Conservation (phyloP, 2,329 filamentous ascomycete species). For the Ophiostoma sp. region DNA sequence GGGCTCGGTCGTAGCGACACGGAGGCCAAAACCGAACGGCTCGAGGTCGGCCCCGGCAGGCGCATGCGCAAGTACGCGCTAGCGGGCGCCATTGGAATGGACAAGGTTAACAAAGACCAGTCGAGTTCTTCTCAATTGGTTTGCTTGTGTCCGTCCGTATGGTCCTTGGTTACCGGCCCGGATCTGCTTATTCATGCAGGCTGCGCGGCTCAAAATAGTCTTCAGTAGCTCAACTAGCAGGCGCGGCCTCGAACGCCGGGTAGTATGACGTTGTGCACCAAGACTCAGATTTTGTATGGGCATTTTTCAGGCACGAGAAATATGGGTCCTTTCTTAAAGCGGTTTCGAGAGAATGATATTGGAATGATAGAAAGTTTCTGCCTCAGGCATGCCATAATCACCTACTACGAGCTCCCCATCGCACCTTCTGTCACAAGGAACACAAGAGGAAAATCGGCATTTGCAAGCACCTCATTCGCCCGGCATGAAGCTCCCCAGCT, state of each 20-base stretch:
- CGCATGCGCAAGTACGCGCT: constrained; percentile 5
- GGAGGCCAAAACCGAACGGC: background rate
- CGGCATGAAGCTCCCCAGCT: background rate
- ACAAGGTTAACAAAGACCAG: background rate
- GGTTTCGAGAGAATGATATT: background rate
- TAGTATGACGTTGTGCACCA: background rate
- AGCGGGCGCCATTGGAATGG: background rate
- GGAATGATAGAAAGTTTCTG: background rate
- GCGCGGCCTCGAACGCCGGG: background rate
- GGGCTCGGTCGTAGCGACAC: background rate
- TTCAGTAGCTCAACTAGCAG: too few relatives aligned
- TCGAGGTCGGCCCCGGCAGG: background rate
- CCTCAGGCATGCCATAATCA: constrained; percentile 1
- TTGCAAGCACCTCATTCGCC: background rate
- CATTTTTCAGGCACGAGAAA: background rate
- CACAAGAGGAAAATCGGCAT: background rate
- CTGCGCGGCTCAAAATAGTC: background rate
- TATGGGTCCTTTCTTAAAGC: background rate
- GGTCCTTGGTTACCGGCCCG: background rate
- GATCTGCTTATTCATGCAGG: background rate
- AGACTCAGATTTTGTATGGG: too few relatives aligned
- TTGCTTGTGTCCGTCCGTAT: background rate
- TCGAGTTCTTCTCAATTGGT: background rate
- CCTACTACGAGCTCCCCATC: background rate
- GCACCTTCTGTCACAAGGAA: background rate